Evolutionary conservation across 2,329 filamentous ascomycete species (phyloP), one percentile per base, ranked within the genome.

Genomic region (Diaporthe amygdali): DNA sequence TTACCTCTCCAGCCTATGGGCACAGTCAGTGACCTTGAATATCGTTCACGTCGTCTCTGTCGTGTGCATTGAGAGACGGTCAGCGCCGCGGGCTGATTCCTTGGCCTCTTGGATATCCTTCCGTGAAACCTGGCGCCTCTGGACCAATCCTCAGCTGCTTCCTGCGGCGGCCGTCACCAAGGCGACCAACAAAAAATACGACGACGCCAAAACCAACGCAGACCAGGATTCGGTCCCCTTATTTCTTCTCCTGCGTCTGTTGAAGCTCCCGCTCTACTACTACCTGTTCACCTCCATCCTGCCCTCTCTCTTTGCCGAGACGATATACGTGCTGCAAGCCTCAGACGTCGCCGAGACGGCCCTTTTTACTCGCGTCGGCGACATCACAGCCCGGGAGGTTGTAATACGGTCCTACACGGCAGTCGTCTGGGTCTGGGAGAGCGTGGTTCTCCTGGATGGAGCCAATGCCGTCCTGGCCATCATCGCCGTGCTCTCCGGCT

Each of bases 401-500:
- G 25, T 64, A 10, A 27, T 64, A 27, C 30, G 59, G 2, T 47
- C 41, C 2, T 64, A 64, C 1, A 46, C 32, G 2, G 41, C 59
- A 14, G 17, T 64, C 27, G 44, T 47, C 44, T 64, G 59, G 59
- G 17, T 47, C 25, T 64, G 59, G 59, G 59, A 64, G 39, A 74
- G 66, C 49, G 1, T 73, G 14, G 39, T 69, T 9, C 37, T 67
- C 34, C 61, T 73, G 25, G 66, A 74, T 52, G 71, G 68, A 15
- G 59, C 69, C 27, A 71, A 74, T 20, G 69, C 69, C 7, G 6
- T 46, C 34, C 44, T 74, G 7, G 25, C 52, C 12, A 20, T 41
- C 9, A 5, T 72, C 46, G 20, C 44, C 20, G 70, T 73, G 10
- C 56, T 66, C 39, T 20, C 39, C 3, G 63, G 70, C 41, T 14